phyloP scores from a whole-genome alignment of 164 flowering plant genomes.

The Kingdonia uniflora region DNA sequence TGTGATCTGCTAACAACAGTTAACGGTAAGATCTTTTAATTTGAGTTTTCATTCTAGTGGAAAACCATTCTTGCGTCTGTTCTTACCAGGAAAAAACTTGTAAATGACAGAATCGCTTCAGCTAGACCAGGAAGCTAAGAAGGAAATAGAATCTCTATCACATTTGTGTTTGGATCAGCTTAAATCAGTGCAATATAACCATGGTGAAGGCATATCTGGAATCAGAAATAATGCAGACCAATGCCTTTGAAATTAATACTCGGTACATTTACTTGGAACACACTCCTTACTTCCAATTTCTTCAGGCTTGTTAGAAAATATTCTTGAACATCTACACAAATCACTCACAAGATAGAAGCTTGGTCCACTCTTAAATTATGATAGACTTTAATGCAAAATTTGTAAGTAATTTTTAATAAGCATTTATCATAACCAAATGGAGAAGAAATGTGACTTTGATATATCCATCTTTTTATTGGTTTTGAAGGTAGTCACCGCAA shows the following conservation, averaged over 20 bases:
- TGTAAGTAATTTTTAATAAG: too few relatives aligned
- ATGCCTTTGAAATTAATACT: constrained; percentile 46
- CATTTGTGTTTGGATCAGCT: constrained; percentile 39
- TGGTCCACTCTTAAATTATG: too few relatives aligned
- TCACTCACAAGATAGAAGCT: too few relatives aligned
- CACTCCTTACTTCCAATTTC: too few relatives aligned
- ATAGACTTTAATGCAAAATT: too few relatives aligned
- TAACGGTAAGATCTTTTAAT: constrained; percentile 28
- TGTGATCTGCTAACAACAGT: constrained; percentile 24
- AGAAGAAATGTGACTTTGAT: too few relatives aligned
- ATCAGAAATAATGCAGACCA: constrained; percentile 42
- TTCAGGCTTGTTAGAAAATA: too few relatives aligned
- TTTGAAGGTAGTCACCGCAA: too few relatives aligned
- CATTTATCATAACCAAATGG: too few relatives aligned
- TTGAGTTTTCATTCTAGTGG: not conserved
- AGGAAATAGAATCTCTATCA: constrained; percentile 31
- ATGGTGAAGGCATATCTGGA: constrained; percentile 25
- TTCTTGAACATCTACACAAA: too few relatives aligned
- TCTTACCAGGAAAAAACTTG: not conserved
- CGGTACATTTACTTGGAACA: constrained; percentile 26
- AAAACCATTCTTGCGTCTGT: not conserved
- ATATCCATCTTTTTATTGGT: too few relatives aligned
- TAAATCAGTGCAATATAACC: constrained; percentile 25
- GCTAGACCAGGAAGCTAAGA: constrained; percentile 40
- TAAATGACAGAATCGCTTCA: constrained; percentile 41